These are phyloP conservation scores for Tetrahymena borealis DNA, from an alignment of 73 alveolate genomes.

Conservation along the genomic window DNA sequence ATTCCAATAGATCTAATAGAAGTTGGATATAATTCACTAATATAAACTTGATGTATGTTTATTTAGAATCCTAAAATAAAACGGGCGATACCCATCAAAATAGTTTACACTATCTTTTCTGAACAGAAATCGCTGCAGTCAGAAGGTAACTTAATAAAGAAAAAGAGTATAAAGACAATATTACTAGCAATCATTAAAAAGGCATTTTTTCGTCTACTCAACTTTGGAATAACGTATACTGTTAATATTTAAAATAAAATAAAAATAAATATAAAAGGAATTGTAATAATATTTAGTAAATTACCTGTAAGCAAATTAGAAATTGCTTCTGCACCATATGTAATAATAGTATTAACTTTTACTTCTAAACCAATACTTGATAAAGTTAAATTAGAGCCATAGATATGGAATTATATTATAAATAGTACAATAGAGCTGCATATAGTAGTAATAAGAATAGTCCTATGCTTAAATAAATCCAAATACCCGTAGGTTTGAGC, in stretches of 20 bases:
- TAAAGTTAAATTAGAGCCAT: background rate
- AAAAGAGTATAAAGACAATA: background rate
- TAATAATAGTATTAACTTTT: background rate
- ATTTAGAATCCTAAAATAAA: background rate
- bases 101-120: background rate
- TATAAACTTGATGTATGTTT: background rate
- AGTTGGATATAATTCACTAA: background rate
- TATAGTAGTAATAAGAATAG: background rate
- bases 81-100: background rate
- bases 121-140: background rate
- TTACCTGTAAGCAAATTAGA: background rate
- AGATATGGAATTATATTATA: background rate
- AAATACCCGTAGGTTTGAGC: background rate
- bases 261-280: background rate
- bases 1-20: background rate
- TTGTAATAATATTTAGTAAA: background rate
- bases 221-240: background rate
- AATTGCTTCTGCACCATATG: background rate
- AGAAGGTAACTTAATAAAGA: background rate
- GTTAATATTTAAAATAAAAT: background rate
- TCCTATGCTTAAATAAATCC: background rate
- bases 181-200: background rate
- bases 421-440: background rate
- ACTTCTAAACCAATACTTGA: background rate
- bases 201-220: background rate